Percentiles rank a stretch among this genome's conserved stretches.
Evolutionary conservation across 495 filamentous ascomycete genomes (phyloP).

Genomic region (Neurospora sp.): DNA sequence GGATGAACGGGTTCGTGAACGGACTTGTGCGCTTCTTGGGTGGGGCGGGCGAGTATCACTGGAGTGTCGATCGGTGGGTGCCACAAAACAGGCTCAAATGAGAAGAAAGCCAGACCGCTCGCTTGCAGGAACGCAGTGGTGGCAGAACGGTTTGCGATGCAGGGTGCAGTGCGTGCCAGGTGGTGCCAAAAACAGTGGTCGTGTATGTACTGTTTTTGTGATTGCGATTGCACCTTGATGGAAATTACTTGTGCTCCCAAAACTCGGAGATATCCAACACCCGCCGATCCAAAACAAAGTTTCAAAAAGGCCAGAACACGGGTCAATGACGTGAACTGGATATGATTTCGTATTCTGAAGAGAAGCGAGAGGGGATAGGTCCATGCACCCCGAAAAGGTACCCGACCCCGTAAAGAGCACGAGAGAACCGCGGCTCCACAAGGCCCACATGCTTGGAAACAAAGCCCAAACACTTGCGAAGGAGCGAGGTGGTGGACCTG

Average conservation of each 20-base stretch:
- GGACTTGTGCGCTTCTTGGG: not conserved
- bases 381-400: not conserved
- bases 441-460: too few species aligned
- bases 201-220: not conserved
- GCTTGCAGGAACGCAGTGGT: not conserved
- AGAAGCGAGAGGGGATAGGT: not conserved
- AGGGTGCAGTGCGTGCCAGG: not conserved
- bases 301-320: not conserved
- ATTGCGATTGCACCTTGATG: not conserved
- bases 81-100: not conserved
- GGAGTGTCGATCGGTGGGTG: not conserved
- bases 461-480: not conserved
- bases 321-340: not conserved
- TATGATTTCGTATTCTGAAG: not conserved
- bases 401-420: not conserved
- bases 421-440: not conserved
- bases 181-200: too few species aligned
- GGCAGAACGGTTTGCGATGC: not conserved
- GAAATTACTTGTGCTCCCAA: not conserved
- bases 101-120: not conserved
- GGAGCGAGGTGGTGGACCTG: not conserved
- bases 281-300: not conserved
- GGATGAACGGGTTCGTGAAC: not conserved
- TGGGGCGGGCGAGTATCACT: not conserved
- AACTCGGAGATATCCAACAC: not conserved